Conservation (phyloP, 768 basidiomycete species). For the Panellus pusillus region DNA sequence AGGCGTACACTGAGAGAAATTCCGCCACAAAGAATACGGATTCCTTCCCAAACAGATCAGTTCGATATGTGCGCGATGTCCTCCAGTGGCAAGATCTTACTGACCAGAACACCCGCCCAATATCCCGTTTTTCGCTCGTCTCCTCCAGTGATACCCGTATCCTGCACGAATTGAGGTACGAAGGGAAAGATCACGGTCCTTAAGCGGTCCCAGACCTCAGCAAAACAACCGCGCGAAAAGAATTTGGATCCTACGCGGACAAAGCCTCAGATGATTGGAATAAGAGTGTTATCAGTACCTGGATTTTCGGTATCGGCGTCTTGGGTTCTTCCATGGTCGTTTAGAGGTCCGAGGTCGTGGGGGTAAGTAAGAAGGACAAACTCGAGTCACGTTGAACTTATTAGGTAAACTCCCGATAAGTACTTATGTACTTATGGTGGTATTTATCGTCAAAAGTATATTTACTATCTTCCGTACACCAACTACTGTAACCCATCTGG, state of each 20-base stretch:
- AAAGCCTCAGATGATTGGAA: slow-evolving; percentile 46
- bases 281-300: slow-evolving; percentile 10
- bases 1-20: slow-evolving; percentile 26
- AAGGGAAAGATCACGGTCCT: slow-evolving; percentile 53
- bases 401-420: too few species aligned
- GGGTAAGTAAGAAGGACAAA: neutral
- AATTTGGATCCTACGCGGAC: slow-evolving; percentile 21
- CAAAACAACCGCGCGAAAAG: slow-evolving; percentile 16
- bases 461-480: too few species aligned
- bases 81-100: neutral
- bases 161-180: slow-evolving; percentile 27
- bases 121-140: slow-evolving; percentile 32
- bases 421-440: too few species aligned
- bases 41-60: slow-evolving; percentile 20
- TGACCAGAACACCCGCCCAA: slow-evolving; percentile 31
- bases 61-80: neutral
- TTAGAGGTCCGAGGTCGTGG: neutral
- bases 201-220: too few species aligned
- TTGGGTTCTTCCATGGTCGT: neutral
- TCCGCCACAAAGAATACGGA: slow-evolving; percentile 31
- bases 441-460: too few species aligned
- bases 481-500: too few species aligned
- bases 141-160: slow-evolving; percentile 28
- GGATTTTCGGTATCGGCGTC: slow-evolving; percentile 19
- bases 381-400: too few species aligned